phyloP scores from a whole-genome alignment of 768 basidiomycete genomes.

The Suillus decipiens region DNA sequence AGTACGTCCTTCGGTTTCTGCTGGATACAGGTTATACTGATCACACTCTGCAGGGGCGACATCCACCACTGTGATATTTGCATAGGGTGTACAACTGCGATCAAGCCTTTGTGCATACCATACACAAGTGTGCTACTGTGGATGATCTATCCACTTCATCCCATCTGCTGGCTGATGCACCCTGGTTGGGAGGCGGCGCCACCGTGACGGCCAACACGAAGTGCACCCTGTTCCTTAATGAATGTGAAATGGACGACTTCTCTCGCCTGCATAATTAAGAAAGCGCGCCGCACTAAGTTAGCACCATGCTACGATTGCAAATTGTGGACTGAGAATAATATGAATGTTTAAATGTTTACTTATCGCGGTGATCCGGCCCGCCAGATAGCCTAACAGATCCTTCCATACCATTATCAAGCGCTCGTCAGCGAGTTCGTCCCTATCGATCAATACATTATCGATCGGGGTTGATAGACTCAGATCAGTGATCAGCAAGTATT shows the following conservation, averaged over 20 bases:
- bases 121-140: not conserved
- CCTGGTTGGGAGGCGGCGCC: not conserved
- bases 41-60: not conserved
- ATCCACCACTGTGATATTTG: not conserved
- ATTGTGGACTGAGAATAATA: not conserved
- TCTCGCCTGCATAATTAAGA: slow-evolving; percentile 3
- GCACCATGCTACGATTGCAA: not conserved
- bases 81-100: not conserved
- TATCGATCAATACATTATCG: not conserved
- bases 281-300: not conserved
- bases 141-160: not conserved
- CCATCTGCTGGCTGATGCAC: not conserved
- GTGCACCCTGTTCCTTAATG: not conserved
- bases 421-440: not conserved
- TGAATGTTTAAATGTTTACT: not conserved
- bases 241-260: not conserved
- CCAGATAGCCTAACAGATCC: not conserved
- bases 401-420: not conserved
- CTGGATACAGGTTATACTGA: not conserved
- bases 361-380: not conserved
- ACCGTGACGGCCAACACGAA: slow-evolving; percentile 1
- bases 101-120: not conserved
- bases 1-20: not conserved
- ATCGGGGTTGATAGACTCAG: not conserved
- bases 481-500: not conserved